Conservation (phyloP, 106 monocot species). For the Phalaenopsis equestris region DNA sequence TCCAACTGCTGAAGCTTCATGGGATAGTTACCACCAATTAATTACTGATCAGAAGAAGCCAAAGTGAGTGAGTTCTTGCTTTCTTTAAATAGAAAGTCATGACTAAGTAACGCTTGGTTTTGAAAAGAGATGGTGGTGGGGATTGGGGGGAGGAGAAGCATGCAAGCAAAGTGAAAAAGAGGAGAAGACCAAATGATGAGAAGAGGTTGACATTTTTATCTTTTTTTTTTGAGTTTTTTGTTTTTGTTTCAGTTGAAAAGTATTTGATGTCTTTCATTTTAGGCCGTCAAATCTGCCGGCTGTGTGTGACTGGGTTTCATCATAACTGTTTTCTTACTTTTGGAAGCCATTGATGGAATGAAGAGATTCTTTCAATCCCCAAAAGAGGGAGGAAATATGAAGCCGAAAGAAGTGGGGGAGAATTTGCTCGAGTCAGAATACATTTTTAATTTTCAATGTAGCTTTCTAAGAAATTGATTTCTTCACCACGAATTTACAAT, state of each 20-base stretch:
- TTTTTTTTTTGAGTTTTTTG: background rate
- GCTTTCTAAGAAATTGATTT: too few species aligned
- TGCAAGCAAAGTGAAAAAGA: background rate
- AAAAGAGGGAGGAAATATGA: background rate
- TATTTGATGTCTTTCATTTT: constrained; percentile 5
- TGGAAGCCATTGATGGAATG: constrained; percentile 1
- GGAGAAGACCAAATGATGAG: constrained; percentile 3
- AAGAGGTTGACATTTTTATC: background rate
- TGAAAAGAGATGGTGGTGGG: background rate
- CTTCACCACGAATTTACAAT: too few species aligned
- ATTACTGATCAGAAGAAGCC: too few species aligned
- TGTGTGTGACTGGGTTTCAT: constrained; percentile 11
- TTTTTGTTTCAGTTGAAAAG: constrained; percentile 7
- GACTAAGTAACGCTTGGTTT: background rate
- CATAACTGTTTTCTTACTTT: background rate
- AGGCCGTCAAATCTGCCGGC: constrained; percentile 8
- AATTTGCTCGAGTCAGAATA: too few species aligned
- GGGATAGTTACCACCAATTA: background rate
- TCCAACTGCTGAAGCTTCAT: constrained; percentile 23
- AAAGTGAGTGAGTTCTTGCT: background rate
- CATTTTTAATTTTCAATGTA: too few species aligned
- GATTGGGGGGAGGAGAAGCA: constrained; percentile 6
- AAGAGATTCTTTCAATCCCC: constrained; percentile 17
- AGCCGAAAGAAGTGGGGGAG: background rate
- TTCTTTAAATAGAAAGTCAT: background rate